phyloP scores from a whole-genome alignment of 352 stramenopile genomes.

The Pythium diclinum region DNA sequence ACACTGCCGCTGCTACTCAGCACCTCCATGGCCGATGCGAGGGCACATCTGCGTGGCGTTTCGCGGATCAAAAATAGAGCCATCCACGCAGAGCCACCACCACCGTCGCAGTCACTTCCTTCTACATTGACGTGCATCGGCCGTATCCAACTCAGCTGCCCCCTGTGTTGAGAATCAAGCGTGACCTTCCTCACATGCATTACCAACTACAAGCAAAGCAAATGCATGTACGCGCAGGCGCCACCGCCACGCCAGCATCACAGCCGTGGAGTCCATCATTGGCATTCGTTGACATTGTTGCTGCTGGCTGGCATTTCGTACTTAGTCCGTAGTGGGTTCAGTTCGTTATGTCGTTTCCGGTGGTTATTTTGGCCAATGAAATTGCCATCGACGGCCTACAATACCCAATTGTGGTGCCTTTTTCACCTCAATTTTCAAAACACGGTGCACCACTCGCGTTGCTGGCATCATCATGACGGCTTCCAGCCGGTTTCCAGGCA shows the following conservation, averaged over 20 bases:
- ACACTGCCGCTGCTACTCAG: not conserved
- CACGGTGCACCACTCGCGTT: not conserved
- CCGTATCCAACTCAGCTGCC: not conserved
- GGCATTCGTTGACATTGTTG: not conserved
- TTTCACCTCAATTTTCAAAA: not conserved
- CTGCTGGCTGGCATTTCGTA: not conserved
- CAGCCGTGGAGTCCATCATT: not conserved
- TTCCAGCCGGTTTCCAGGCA: conserved; percentile 4
- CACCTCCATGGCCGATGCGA: not conserved
- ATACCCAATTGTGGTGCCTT: not conserved
- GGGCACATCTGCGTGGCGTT: not conserved
- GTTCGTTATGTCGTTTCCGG: conserved; percentile 3
- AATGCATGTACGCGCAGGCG: not conserved
- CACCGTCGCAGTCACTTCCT: not conserved
- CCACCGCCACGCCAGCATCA: not conserved
- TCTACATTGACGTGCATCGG: not conserved
- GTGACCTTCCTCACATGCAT: too few species aligned
- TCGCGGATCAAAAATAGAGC: conserved; percentile 7
- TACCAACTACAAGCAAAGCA: not conserved
- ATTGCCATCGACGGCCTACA: not conserved
- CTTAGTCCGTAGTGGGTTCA: conserved; percentile 8
- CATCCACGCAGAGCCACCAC: not conserved
- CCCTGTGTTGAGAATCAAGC: too few species aligned
- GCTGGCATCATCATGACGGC: conserved; percentile 3
- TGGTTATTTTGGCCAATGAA: conserved; percentile 10